Evolutionary conservation across 2,329 filamentous ascomycete genomes (phyloP).

Genomic region (Arthroderma sp.): DNA sequence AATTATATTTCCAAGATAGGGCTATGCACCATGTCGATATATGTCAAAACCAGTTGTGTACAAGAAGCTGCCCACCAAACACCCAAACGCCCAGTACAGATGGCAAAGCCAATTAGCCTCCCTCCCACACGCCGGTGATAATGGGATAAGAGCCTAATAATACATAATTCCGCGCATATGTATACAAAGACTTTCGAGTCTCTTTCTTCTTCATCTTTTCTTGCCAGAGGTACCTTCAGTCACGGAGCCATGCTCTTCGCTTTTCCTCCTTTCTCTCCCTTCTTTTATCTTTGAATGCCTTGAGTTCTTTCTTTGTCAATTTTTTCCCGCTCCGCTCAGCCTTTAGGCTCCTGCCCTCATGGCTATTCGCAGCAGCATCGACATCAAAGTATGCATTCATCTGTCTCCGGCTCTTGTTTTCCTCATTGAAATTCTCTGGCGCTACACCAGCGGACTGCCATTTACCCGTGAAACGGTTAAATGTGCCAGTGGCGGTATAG

Average conservation of each 20-base stretch:
- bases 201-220: too few relatives aligned
- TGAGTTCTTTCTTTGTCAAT: slow-evolving; percentile 71
- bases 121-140: too few relatives aligned
- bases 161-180: too few relatives aligned
- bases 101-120: too few relatives aligned
- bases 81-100: too few relatives aligned
- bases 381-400: slow-evolving; percentile 95
- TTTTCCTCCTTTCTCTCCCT: slow-evolving; percentile 89
- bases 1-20: too few relatives aligned
- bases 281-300: slow-evolving; percentile 82
- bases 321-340: slow-evolving; percentile 80
- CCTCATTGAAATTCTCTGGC: slow-evolving; percentile 68
- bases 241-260: slow-evolving; percentile 74
- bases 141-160: too few relatives aligned
- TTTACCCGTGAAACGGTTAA: slow-evolving; percentile 80
- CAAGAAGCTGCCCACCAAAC: too few relatives aligned
- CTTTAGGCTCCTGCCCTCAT: slow-evolving; percentile 81
- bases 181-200: too few relatives aligned
- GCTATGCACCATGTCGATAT: too few relatives aligned
- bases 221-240: slow-evolving; percentile 39
- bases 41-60: too few relatives aligned
- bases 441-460: slow-evolving; percentile 58
- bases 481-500: slow-evolving; percentile 59
- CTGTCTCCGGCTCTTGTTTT: slow-evolving; percentile 74
- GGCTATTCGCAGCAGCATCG: slow-evolving; percentile 78